A percentile compares a stretch with the other conserved stretches of the same genome.
Evolutionary conservation across 1,139 yeast genomes (phyloP).

Genomic region (Yamadazyma membranifaciens): DNA sequence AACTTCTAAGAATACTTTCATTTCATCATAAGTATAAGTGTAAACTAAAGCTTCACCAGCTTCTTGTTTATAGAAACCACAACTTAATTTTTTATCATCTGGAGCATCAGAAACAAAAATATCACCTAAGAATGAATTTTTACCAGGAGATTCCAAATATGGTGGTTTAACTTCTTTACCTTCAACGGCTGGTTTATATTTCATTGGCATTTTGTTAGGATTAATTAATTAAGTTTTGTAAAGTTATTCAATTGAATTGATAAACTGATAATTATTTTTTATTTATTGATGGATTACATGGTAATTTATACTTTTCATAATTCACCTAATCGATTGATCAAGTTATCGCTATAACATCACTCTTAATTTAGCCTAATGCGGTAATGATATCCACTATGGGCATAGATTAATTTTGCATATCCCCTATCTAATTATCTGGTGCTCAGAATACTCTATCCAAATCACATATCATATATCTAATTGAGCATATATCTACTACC

Average conservation of each 20-base stretch:
- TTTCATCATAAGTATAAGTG: conserved; percentile 65
- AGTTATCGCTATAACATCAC: neutral
- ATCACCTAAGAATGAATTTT: conserved; percentile 69
- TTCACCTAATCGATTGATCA: neutral
- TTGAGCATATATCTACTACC: too few relatives aligned
- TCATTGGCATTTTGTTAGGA: conserved; percentile 52
- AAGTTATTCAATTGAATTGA: neutral
- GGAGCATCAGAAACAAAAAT: conserved; percentile 58
- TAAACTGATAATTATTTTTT: neutral
- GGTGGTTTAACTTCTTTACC: conserved; percentile 59
- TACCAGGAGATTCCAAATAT: conserved; percentile 53
- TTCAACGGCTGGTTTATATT: conserved; percentile 51
- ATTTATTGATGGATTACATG: too few relatives aligned
- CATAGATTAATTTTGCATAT: neutral
- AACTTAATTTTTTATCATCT: conserved; percentile 54
- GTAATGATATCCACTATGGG: conserved; percentile 1
- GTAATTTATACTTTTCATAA: neutral
- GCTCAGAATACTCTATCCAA: neutral
- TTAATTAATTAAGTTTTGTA: neutral
- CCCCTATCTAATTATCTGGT: neutral
- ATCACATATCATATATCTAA: too few relatives aligned
- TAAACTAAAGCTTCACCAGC: conserved; percentile 65
- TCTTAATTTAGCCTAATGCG: conserved; percentile 3
- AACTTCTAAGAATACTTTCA: conserved; percentile 65
- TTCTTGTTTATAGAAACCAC: conserved; percentile 70